Base-by-base conservation (phyloP, 2,329 filamentous ascomycete genomes). In the Endothia cerciana region DNA sequence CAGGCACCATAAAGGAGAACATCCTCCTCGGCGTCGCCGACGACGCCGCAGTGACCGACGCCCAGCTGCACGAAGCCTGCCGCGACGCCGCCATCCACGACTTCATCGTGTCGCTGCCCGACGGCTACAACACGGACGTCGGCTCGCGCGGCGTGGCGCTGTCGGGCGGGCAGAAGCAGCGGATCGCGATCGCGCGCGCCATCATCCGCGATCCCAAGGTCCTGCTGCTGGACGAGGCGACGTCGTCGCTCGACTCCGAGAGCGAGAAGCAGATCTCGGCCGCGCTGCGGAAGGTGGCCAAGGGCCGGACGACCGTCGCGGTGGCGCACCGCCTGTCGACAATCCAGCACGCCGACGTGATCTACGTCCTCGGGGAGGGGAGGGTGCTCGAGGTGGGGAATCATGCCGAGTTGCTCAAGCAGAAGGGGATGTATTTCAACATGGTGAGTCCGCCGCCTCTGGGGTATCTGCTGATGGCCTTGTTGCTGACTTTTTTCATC, bases 281-380 rank as follows among this genome's bases (percentile, higher is more conserved):
- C 0, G 90, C 90, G 0, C 87, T 94, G 72, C 89, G 92, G 79
- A 81, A 81, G 51, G 87, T 87, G 0, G 83, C 82, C 3, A 81
- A 82, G 69, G 85, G 85, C 2, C 78, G 85, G 8, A 88, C 92
- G 1, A 91, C 91, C 68, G 81, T 95, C 3, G 90, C 91, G 2
- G 91, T 95, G 13, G 92, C 92, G 1, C 92, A 94, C 74, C 82
- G 91, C 17, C 80, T 94, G 59, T 89, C 89, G 0, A 94, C 90
- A 15, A 88, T 94, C 25, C 91, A 91, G 75, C 90, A 93, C 70
- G 90, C 91, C 1, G 89, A 94, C 74, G 80, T 89, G n/a, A 94
- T 94, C 51, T 92, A 91, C 71, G 91, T 94, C 0, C 86, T 95
- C 58, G 90, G 90, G 13, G 83, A 88, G 67, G 87, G 89, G 30